Evolutionary conservation across 805 yeast species (phyloP), one percentile per base, ranked within the genome.

Genomic region (Dipodascus geniculatus): DNA sequence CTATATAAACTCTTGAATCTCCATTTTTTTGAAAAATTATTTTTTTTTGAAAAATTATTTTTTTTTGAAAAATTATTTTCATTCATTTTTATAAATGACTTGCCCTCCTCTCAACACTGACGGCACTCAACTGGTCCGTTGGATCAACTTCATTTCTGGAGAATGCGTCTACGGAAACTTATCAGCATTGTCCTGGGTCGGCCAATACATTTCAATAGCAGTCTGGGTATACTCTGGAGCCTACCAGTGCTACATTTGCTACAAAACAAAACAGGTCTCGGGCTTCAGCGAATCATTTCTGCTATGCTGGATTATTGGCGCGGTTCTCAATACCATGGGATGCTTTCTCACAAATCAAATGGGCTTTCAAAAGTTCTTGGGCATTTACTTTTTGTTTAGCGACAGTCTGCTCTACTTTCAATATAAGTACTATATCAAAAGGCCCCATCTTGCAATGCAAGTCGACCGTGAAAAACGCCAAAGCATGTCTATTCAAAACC

Each of bases 181-280:
- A 51, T 42, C 52, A 6, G 55, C 51, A 3, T 19, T 54, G 14
- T 60, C 66, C 16, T 48, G 53, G 33, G 22, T 59, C 22, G 61
- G 65, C 22, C 56, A 63, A 22, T 28, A 54, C 14, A 31, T 63
- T 2, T 60, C 69, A 14, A 61, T 66, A 4, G 52, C 55, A 1
- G 66, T 63, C 8, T 65, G 68, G 63, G 59, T 64, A 14, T 24
- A 52, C 8, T 68, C 70, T 8, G 67, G 68, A 16, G 22, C 54
- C 8, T 62, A 65, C 54, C 70, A 66, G 58, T 58, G 65, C 19
- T 61, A 54, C 28, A 55, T 61, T 16, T 60, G 63, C 23, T 60
- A 58, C 51, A 24, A 54, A n/a, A 56, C 57, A 42, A 60, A 62
- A 23, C 60, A 60, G 20, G 63, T 62, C 19, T 62, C 63, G 24